Percentiles rank a stretch among this genome's conserved stretches.
These are phyloP conservation scores for Podaxis mareebaensis DNA, from an alignment of 768 basidiomycete genomes.

Conservation along the genomic window DNA sequence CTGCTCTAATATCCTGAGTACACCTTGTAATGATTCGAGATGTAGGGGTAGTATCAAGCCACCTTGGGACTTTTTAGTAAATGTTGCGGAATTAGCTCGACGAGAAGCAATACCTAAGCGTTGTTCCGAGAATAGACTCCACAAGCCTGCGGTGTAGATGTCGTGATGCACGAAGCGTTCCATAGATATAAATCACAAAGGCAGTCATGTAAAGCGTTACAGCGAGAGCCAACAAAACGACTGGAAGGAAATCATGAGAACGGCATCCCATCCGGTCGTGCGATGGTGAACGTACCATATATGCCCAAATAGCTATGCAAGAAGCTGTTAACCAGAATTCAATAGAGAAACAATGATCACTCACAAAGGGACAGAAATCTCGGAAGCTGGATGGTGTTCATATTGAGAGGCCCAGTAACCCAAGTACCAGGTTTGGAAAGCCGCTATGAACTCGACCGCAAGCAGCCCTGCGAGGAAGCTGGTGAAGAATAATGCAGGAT, in stretches of 20 bases:
- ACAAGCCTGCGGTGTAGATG: conserved; percentile 53
- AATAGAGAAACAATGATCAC: conserved; percentile 20
- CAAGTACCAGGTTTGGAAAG: conserved; percentile 43
- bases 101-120: conserved; percentile 44
- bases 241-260: not conserved
- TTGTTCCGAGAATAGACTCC: conserved; percentile 55
- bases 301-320: conserved; percentile 43
- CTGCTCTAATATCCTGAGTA: conserved; percentile 59
- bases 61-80: conserved; percentile 32
- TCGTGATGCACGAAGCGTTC: conserved; percentile 51
- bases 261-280: not conserved
- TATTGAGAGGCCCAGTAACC: conserved; percentile 50
- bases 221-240: conserved; percentile 9
- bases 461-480: conserved; percentile 28
- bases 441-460: conserved; percentile 25
- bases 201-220: conserved; percentile 33
- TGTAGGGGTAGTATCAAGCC: conserved; percentile 40
- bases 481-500: conserved; percentile 35
- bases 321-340: conserved; percentile 20
- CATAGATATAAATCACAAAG: conserved; percentile 43
- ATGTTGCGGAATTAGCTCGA: not conserved
- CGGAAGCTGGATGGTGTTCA: conserved; percentile 28
- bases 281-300: conserved; percentile 28
- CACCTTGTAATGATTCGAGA: conserved; percentile 60
- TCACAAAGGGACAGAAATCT: conserved; percentile 37